phyloP scores from a whole-genome alignment of 805 yeast genomes.

The Wickerhamiella cacticola region DNA sequence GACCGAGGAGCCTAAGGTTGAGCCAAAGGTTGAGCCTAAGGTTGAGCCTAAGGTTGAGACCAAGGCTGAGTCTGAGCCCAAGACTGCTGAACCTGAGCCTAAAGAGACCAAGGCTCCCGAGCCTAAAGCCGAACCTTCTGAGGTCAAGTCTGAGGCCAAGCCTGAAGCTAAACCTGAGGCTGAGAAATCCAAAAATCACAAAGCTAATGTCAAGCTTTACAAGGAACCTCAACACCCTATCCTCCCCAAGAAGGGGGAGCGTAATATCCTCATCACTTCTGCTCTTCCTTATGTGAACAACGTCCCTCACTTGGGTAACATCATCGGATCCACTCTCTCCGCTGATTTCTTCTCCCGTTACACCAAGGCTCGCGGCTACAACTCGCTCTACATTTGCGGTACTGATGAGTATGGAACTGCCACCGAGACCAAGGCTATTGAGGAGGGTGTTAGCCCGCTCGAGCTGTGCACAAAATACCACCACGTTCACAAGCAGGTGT shows the following conservation, averaged over 20 bases:
- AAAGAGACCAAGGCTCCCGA: conserved; percentile 14
- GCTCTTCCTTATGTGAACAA: conserved; percentile 97
- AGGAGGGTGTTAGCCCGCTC: conserved; percentile 79
- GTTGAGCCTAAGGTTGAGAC: not conserved
- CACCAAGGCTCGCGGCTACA: conserved; percentile 77
- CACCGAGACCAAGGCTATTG: conserved; percentile 95
- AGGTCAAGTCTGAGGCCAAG: conserved; percentile 14
- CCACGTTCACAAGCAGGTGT: conserved; percentile 73
- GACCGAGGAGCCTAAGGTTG: not conserved
- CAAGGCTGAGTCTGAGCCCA: not conserved
- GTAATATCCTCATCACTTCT: conserved; percentile 81
- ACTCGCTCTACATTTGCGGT: conserved; percentile 82
- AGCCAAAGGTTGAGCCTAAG: not conserved
- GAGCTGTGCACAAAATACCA: conserved; percentile 87
- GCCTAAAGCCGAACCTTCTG: conserved; percentile 5
- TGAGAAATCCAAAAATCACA: not conserved
- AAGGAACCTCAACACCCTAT: conserved; percentile 29
- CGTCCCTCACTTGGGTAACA: conserved; percentile 97
- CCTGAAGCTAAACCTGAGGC: conserved; percentile 11
- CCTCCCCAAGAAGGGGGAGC: conserved; percentile 56
- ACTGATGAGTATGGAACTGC: conserved; percentile 99
- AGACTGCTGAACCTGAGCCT: not conserved
- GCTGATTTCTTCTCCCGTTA: conserved; percentile 93
- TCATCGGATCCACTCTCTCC: conserved; percentile 84
- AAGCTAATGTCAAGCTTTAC: conserved; percentile 1